These are phyloP conservation scores for Ulota crispa DNA, from an alignment of 225 moss, liverwort and hornwort species.

Conservation along the genomic window DNA sequence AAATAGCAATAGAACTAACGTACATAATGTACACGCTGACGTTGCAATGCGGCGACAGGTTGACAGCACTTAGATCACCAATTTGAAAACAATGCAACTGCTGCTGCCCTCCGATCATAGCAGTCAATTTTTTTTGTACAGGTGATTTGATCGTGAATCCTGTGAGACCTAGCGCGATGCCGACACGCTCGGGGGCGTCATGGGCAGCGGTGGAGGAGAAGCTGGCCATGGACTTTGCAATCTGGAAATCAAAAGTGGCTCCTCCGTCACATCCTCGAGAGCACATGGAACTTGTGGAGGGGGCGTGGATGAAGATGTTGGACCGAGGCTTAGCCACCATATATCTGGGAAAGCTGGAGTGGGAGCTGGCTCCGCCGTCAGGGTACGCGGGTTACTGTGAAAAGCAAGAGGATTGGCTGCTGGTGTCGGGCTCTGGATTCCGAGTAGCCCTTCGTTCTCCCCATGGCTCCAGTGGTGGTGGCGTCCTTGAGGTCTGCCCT, in stretches of 20 bases:
- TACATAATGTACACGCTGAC: background rate
- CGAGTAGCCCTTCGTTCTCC: constrained; percentile 34
- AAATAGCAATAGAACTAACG: background rate
- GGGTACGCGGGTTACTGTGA: constrained; percentile 37
- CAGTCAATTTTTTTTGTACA: background rate
- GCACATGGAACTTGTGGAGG: constrained; percentile 11
- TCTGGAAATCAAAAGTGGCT: constrained; percentile 35
- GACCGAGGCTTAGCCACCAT: constrained; percentile 23
- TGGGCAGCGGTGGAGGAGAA: constrained; percentile 25
- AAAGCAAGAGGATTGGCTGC: constrained; percentile 39
- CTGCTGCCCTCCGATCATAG: no score
- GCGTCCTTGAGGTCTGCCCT: constrained; percentile 32
- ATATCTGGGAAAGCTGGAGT: constrained; percentile 31
- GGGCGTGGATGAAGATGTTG: constrained; percentile 19
- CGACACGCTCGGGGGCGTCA: background rate
- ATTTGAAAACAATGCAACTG: background rate
- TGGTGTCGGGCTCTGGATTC: constrained; percentile 36
- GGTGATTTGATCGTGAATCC: background rate
- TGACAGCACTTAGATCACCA: background rate
- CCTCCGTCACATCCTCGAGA: background rate
- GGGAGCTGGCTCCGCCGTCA: constrained; percentile 42
- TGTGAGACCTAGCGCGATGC: constrained; percentile 10
- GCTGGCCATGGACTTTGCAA: constrained; percentile 28
- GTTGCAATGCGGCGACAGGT: background rate
- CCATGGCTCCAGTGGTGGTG: background rate